Base-by-base conservation (phyloP, 106 monocot species). In the Acanthochlamys bracteata region DNA sequence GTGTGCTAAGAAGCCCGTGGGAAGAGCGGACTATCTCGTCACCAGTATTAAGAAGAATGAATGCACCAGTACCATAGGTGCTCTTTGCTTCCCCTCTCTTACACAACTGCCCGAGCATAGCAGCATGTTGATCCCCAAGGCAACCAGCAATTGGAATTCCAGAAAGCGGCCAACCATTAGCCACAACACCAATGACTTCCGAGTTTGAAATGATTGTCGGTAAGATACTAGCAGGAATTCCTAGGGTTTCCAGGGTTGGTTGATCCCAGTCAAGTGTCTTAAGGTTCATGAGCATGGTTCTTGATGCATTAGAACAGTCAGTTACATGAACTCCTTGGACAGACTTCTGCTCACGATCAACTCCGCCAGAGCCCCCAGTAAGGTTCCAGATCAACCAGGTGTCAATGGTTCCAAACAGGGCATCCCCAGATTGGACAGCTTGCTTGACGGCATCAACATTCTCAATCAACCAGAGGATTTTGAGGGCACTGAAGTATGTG, bases 341-440 rank as follows among this genome's bases (percentile, higher is more conserved):
- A 1, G 42, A 13, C 0, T 69, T 64, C 41, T 57, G 53, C 10
- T 65, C 76, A 10, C 68, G 66, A 14, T 74, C 59, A 20, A 39
- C 63, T 1, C 60, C 52, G 21, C 73, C 81, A 16, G 57, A 27
- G 25, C 89, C 89, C 24, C 91, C 88, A 4, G 90, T 96, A 47
- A 96, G 88, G 71, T 96, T 96, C 96, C 91, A 96, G 39, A 96
- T 90, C 66, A 91, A 45, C 96, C 90, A 96, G 17, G 88, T 71
- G 65, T 96, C 96, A 16, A 96, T 69, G 0, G 96, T 96, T 39
- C 90, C 88, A 16, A 96, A 96, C 20, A 96, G 59, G 41, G 90
- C 88, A 53, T 91, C 95, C 0, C 86, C 90, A 10, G 73, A 42
- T 33, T 61, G 39, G 11, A 91, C 57, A 12, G 91, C 86, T 9